Conservation (phyloP, 2,329 filamentous ascomycete genomes). For the Exserohilum rostratum region DNA sequence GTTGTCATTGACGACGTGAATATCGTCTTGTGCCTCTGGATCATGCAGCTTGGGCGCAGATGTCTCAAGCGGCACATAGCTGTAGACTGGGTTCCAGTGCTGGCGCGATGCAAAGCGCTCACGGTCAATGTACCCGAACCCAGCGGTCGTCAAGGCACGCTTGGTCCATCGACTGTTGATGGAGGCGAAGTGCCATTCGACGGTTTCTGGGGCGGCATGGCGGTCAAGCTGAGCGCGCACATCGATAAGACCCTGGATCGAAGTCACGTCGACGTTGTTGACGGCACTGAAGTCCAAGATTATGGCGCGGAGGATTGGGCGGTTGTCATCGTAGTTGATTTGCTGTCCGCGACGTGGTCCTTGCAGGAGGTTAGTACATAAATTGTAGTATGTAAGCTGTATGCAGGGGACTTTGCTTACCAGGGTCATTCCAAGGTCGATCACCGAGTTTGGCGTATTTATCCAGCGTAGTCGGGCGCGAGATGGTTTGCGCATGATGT, state of each 20-base stretch:
- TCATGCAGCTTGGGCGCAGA: conserved; percentile 67
- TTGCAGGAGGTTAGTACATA: conserved; percentile 1
- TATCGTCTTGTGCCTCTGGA: conserved; percentile 33
- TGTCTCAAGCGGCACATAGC: conserved; percentile 82
- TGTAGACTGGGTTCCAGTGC: conserved; percentile 91
- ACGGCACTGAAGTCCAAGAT: conserved; percentile 93
- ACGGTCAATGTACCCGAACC: conserved; percentile 75
- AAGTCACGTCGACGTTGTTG: conserved; percentile 92
- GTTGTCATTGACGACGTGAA: conserved; percentile 16
- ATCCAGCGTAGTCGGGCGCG: conserved; percentile 75
- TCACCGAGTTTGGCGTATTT: conserved; percentile 65
- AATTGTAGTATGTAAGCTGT: not conserved
- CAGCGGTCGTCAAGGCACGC: conserved; percentile 81
- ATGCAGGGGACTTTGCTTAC: conserved; percentile 39
- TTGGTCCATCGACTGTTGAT: conserved; percentile 95
- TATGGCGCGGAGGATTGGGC: conserved; percentile 81
- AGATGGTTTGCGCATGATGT: conserved; percentile 59
- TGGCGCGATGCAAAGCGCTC: conserved; percentile 58
- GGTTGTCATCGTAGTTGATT: conserved; percentile 54
- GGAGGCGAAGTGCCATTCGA: conserved; percentile 96
- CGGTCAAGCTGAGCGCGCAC: conserved; percentile 91
- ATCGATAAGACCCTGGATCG: conserved; percentile 89
- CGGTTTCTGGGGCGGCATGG: conserved; percentile 77
- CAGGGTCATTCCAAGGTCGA: conserved; percentile 93
- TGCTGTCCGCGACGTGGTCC: conserved; percentile 63